Conservation (phyloP, 2,329 filamentous ascomycete genomes). For the Penicillium sp. region DNA sequence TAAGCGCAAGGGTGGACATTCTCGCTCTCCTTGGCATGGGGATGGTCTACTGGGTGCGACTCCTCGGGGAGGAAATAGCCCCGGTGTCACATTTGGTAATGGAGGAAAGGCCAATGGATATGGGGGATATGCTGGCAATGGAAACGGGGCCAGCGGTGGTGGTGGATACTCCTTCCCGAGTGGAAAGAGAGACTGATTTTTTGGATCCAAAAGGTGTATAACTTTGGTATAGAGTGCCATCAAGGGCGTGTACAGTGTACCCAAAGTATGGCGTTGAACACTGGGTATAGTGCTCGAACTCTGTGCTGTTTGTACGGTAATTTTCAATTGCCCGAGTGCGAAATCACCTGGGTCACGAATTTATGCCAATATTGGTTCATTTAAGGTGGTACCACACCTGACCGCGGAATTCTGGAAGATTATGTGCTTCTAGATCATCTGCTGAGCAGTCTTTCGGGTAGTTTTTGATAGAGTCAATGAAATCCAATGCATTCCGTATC, state of each 20-base stretch:
- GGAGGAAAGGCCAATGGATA: constrained; percentile 57
- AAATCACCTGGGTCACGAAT: no score
- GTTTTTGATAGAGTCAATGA: constrained; percentile 11
- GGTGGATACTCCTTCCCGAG: constrained; percentile 40
- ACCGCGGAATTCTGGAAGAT: not conserved
- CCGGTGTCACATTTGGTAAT: constrained; percentile 58
- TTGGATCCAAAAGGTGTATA: constrained; percentile 6
- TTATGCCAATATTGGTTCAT: no score
- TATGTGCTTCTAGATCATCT: no score
- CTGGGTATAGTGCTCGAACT: not conserved
- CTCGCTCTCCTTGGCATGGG: constrained; percentile 36
- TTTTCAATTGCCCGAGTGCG: no score
- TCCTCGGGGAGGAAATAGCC: constrained; percentile 44
- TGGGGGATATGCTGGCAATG: constrained; percentile 53
- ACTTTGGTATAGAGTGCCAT: constrained; percentile 1
- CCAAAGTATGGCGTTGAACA: not conserved
- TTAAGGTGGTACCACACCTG: not conserved
- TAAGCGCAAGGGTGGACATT: constrained; percentile 34
- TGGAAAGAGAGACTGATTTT: constrained; percentile 46
- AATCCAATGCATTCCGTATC: constrained; percentile 25
- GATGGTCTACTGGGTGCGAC: constrained; percentile 52
- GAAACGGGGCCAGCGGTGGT: constrained; percentile 14
- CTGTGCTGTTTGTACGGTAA: not conserved
- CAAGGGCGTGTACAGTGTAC: constrained; percentile 15
- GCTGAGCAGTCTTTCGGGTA: not conserved